These are phyloP conservation scores for Xylaria sp. DNA, from an alignment of 2,329 filamentous ascomycete species.

Conservation along the genomic window DNA sequence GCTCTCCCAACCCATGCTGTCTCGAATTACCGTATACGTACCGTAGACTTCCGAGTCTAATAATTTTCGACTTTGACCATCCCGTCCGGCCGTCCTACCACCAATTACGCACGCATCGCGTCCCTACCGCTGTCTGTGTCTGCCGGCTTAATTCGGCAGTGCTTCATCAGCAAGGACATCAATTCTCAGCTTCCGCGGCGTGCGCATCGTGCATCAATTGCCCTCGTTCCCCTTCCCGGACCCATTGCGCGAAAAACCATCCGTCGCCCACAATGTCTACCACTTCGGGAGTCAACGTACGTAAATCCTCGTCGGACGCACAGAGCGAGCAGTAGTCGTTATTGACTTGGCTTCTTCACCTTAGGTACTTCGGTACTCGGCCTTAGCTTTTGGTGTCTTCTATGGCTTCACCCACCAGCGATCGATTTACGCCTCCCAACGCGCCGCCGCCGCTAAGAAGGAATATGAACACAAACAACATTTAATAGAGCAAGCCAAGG, in stretches of 20 bases:
- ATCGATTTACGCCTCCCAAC: slow-evolving; percentile 77
- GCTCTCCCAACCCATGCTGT: neutral
- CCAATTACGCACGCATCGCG: slow-evolving; percentile 45
- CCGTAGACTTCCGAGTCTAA: slow-evolving; percentile 30
- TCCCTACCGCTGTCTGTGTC: slow-evolving; percentile 23
- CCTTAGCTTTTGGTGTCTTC: slow-evolving; percentile 88
- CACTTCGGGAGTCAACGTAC: slow-evolving; percentile 75
- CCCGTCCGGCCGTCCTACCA: slow-evolving; percentile 39
- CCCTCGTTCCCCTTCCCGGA: slow-evolving; percentile 38
- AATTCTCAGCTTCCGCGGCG: slow-evolving; percentile 52
- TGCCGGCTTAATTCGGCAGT: slow-evolving; percentile 50
- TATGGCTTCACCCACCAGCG: slow-evolving; percentile 97
- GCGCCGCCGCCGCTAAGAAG: slow-evolving; percentile 75
- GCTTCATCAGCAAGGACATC: slow-evolving; percentile 37
- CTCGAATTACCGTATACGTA: slow-evolving; percentile 12
- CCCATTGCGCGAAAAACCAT: slow-evolving; percentile 56
- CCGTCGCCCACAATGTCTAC: slow-evolving; percentile 63
- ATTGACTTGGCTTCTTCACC: slow-evolving; percentile 27
- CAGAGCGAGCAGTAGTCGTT: neutral
- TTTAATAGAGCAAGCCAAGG: slow-evolving; percentile 93
- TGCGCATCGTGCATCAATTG: slow-evolving; percentile 26
- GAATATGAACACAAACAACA: slow-evolving; percentile 92
- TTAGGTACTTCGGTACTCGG: slow-evolving; percentile 96
- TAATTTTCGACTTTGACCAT: slow-evolving; percentile 41
- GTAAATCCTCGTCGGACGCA: slow-evolving; percentile 45